Percentiles rank a stretch among this genome's conserved stretches.
Evolutionary conservation across 2,329 filamentous ascomycete species (phyloP).

Genomic region (Coniochaeta sp.): DNA sequence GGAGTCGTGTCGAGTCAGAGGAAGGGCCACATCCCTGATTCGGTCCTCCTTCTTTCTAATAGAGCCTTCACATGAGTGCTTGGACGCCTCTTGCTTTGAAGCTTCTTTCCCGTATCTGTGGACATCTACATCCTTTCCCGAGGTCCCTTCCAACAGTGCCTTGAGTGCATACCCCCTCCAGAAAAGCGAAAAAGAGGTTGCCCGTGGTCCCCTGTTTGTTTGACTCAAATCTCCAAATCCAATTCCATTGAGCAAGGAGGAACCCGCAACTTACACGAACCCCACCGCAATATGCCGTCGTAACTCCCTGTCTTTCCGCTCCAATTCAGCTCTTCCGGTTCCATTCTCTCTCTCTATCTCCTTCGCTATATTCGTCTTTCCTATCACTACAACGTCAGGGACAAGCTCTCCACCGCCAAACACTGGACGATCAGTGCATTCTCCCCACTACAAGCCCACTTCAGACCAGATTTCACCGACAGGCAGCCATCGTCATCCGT

Average conservation of each 20-base stretch:
- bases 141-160: too few relatives aligned
- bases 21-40: too few relatives aligned
- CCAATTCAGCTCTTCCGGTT: background rate
- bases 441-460: background rate
- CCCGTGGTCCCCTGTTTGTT: background rate
- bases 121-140: too few relatives aligned
- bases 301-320: background rate
- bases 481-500: background rate
- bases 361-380: background rate
- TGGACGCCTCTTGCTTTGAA: too few relatives aligned
- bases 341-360: background rate
- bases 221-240: background rate
- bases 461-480: background rate
- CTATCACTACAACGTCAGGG: background rate
- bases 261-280: background rate
- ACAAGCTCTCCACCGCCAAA: background rate
- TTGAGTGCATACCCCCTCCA: too few relatives aligned
- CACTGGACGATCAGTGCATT: background rate
- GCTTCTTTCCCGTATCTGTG: too few relatives aligned
- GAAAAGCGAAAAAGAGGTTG: background rate
- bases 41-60: too few relatives aligned
- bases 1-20: too few relatives aligned
- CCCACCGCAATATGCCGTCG: constrained; percentile 1
- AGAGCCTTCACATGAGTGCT: too few relatives aligned
- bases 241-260: background rate